These are phyloP conservation scores for Pichia cephalocereana DNA, from an alignment of 805 yeast species.

Conservation along the genomic window DNA sequence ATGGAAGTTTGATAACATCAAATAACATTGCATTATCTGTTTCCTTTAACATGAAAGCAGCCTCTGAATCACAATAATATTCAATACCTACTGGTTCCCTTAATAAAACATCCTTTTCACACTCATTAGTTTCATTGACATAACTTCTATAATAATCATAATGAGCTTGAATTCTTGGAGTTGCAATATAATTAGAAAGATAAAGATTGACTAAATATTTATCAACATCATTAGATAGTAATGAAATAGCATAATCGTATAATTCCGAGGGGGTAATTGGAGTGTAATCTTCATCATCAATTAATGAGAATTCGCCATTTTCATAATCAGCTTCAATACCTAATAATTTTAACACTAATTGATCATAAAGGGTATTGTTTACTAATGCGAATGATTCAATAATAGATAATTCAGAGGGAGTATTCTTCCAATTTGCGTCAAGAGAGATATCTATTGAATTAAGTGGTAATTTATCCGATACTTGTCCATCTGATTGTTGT, in stretches of 20 bases:
- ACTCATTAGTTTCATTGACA: slow-evolving; percentile 22
- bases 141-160: slow-evolving; percentile 38
- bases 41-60: slow-evolving; percentile 70
- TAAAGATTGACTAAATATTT: slow-evolving; percentile 31
- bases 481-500: no score
- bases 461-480: background rate
- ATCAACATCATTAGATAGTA: slow-evolving; percentile 10
- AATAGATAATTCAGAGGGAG: slow-evolving; percentile 35
- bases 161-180: slow-evolving; percentile 62
- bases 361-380: slow-evolving; percentile 30
- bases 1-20: slow-evolving; percentile 25
- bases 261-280: slow-evolving; percentile 18
- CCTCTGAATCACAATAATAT: slow-evolving; percentile 57
- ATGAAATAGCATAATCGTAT: slow-evolving; percentile 15
- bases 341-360: slow-evolving; percentile 23
- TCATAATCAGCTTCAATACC: slow-evolving; percentile 18
- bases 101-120: slow-evolving; percentile 11
- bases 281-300: slow-evolving; percentile 15
- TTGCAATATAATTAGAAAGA: slow-evolving; percentile 36
- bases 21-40: slow-evolving; percentile 20
- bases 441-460: slow-evolving; percentile 23
- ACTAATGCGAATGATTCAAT: slow-evolving; percentile 30
- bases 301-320: background rate
- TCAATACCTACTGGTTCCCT: slow-evolving; percentile 34
- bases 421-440: slow-evolving; percentile 31